A percentile compares a stretch with the other conserved stretches of the same genome.
Evolutionary conservation across 139 green algal species (phyloP).

Genomic region (Chlamydomonas eustigma): DNA sequence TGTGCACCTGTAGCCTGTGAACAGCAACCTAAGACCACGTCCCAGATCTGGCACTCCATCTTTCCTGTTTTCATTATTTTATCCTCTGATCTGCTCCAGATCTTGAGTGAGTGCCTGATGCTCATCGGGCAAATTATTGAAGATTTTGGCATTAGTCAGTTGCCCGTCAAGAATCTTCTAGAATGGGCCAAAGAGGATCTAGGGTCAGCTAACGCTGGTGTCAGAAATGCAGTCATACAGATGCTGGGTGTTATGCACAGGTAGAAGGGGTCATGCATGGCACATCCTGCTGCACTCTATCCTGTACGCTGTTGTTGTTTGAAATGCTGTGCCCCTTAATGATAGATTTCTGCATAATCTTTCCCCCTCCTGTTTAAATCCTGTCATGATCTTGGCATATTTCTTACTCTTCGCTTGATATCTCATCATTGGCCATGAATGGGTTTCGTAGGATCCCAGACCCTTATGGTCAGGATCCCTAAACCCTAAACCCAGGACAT

Average conservation of each 20-base stretch:
- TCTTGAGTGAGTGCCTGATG: conserved; percentile 75
- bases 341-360: too few relatives aligned
- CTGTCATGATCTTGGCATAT: too few relatives aligned
- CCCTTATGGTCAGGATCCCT: too few relatives aligned
- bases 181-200: conserved; percentile 76
- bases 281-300: too few relatives aligned
- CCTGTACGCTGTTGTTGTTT: too few relatives aligned
- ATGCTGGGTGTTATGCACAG: conserved; percentile 64
- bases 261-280: background rate
- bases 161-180: conserved; percentile 71
- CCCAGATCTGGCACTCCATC: background rate
- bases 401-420: too few relatives aligned
- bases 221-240: conserved; percentile 71
- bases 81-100: conserved; percentile 28
- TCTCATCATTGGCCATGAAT: too few relatives aligned
- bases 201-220: conserved; percentile 67
- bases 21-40: background rate
- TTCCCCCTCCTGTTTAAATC: too few relatives aligned
- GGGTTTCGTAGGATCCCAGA: too few relatives aligned
- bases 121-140: conserved; percentile 74
- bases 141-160: conserved; percentile 78
- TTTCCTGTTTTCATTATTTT: background rate
- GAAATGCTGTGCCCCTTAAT: too few relatives aligned
- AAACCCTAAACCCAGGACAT: too few relatives aligned
- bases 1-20: background rate